Evolutionary conservation across 805 yeast species (phyloP).

Genomic region (Kazachstania martiniae): DNA sequence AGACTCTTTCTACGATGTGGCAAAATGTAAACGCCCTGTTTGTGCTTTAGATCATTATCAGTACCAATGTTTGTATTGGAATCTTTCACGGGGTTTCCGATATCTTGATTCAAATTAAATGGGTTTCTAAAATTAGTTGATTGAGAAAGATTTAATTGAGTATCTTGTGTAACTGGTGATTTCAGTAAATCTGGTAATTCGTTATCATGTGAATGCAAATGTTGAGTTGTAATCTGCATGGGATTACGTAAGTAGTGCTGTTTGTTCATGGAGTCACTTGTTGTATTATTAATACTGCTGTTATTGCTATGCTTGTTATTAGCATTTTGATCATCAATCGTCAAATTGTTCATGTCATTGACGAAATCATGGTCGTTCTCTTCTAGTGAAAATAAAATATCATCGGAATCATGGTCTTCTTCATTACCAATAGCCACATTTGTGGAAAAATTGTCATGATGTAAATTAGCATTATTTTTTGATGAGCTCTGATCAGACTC

Average conservation of each 20-base stretch:
- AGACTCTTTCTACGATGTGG: conserved; percentile 41
- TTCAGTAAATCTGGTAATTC: conserved; percentile 25
- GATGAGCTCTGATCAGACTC: conserved; percentile 27
- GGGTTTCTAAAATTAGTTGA: too few relatives aligned
- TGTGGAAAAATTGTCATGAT: background rate
- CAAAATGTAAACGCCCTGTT: conserved; percentile 34
- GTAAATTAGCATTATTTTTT: conserved; percentile 5
- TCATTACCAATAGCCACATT: conserved; percentile 3
- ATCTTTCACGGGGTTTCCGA: too few relatives aligned
- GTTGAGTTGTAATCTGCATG: background rate
- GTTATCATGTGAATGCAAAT: conserved; percentile 1
- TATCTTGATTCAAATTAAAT: too few relatives aligned
- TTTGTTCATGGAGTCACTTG: conserved; percentile 7
- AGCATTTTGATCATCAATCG: conserved; percentile 3
- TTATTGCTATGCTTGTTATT: background rate
- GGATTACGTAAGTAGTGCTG: background rate
- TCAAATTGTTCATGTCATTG: conserved; percentile 18
- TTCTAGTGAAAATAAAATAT: conserved; percentile 25
- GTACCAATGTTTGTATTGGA: background rate
- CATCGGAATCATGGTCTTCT: conserved; percentile 24
- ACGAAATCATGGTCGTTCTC: conserved; percentile 26
- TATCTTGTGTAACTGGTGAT: conserved; percentile 14
- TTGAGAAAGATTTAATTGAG: background rate
- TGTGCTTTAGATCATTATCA: conserved; percentile 6
- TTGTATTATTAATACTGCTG: background rate